Conservation (phyloP, 1,139 yeast species). For the Debaryomycetaceae sp. region DNA sequence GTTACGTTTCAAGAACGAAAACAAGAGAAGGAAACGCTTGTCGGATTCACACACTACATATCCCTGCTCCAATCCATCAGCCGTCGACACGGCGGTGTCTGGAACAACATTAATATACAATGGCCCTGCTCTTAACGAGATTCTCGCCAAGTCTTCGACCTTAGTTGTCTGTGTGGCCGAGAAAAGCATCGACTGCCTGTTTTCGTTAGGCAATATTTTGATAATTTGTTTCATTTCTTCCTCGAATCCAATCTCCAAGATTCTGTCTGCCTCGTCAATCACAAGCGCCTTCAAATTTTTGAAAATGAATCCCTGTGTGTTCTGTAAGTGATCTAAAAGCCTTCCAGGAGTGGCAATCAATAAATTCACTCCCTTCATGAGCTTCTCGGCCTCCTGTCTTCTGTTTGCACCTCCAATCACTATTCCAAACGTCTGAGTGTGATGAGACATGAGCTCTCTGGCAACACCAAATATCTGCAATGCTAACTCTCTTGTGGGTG, state of each 20-base stretch:
- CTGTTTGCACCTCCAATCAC: slow-evolving; percentile 99
- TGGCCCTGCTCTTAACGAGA: slow-evolving; percentile 93
- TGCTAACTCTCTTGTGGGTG: slow-evolving; percentile 89
- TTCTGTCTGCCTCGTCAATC: slow-evolving; percentile 97
- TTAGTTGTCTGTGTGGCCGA: slow-evolving; percentile 99
- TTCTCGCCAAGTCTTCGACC: slow-evolving; percentile 96
- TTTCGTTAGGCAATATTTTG: slow-evolving; percentile 87
- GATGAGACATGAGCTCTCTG: slow-evolving; percentile 85
- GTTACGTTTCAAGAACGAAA: slow-evolving; percentile 90
- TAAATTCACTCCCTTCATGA: slow-evolving; percentile 88
- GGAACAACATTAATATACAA: slow-evolving; percentile 92
- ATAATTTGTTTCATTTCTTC: slow-evolving; percentile 98
- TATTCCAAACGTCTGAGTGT: slow-evolving; percentile 91
- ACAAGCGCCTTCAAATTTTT: slow-evolving; percentile 90
- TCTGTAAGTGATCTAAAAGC: slow-evolving; percentile 91
- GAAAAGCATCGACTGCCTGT: slow-evolving; percentile 94
- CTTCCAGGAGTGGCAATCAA: slow-evolving; percentile 98
- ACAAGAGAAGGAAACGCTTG: slow-evolving; percentile 82
- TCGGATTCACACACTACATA: slow-evolving; percentile 97
- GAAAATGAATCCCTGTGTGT: slow-evolving; percentile 90
- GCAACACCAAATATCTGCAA: slow-evolving; percentile 97
- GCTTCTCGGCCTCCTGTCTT: slow-evolving; percentile 93
- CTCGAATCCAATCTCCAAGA: slow-evolving; percentile 94
- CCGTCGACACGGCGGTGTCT: slow-evolving; percentile 81
- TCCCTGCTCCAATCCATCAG: slow-evolving; percentile 96